Base-by-base conservation (phyloP, 1,284 basidiomycete species). In the Boletus mariae region DNA sequence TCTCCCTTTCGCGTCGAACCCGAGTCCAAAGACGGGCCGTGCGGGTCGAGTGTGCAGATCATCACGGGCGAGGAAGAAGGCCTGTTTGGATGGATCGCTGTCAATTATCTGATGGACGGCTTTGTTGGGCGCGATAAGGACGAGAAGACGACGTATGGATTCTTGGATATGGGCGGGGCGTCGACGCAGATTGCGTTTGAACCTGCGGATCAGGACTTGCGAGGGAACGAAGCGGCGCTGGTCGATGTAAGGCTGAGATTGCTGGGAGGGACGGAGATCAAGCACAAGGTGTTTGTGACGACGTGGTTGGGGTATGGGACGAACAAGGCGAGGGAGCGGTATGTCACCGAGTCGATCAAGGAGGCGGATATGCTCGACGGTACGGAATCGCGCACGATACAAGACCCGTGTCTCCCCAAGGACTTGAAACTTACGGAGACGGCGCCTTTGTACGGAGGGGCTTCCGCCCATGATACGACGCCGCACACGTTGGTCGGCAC, bases 281-380 rank as follows among this genome's bases (percentile, higher is more conserved):
- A 82, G 56, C 95, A 98, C 75, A 84, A 88, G 55, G 93, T 99
- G 15, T 99, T 99, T 61, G 95, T 98, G 48, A 97, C 96, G 47
- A 98, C 95, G 0, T 99, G 97, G 94, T 77, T 99, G 28, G 97
- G 96, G 6, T 99, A 96, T 67, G 97, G 97, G 23, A 98, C 97
- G 35, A 99, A 99, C 65, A 87, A 94, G 70, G 96, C 94, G 11
- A 75, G 96, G 58, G 91, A 97, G 65, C 85, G 95, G 51, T 99
- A 99, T 69, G 82, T 94, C 43, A 83, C 87, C 8, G 71, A 82
- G 55, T 75, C 82, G 10, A 76, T 93, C 53, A 71, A 75, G 49
- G 74, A 82, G 23, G 81, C 81, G 69, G 81, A 65, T 46, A 20
- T 28, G 20, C 25, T 52, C 45, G 58, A 59, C n/a, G 54, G 57